Conservation (phyloP, 306 rosid genomes). For the Dalbergia oliveri region DNA sequence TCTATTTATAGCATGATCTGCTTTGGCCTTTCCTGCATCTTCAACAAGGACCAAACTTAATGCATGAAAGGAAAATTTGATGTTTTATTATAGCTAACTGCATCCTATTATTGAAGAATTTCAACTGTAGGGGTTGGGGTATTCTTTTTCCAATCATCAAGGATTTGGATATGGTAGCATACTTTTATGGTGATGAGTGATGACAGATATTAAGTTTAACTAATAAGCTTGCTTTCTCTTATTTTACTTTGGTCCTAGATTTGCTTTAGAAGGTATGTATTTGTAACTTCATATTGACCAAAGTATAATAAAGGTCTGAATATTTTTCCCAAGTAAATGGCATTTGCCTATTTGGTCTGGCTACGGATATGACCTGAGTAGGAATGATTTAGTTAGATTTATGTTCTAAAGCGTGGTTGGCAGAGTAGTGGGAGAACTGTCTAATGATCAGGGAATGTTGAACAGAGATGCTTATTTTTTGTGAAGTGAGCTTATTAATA, state of each 20-base stretch:
- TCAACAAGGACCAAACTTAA: slow-evolving; percentile 32
- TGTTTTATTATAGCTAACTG: slow-evolving; percentile 53
- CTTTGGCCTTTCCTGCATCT: slow-evolving; percentile 42
- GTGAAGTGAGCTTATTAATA: too few species aligned
- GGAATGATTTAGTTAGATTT: background rate
- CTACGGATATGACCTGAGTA: background rate
- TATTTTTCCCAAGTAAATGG: background rate
- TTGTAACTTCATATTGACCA: slow-evolving; percentile 29
- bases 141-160: slow-evolving; percentile 58
- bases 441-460: too few species aligned
- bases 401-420: background rate
- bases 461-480: too few species aligned
- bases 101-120: slow-evolving; percentile 44
- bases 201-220: slow-evolving; percentile 57
- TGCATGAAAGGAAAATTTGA: slow-evolving; percentile 49
- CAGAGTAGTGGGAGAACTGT: too few species aligned
- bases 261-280: background rate
- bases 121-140: slow-evolving; percentile 58
- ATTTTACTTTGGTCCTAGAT: slow-evolving; percentile 7
- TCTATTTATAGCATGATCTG: slow-evolving; percentile 71
- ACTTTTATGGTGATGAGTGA: slow-evolving; percentile 56
- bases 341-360: slow-evolving; percentile 6
- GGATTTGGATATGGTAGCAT: slow-evolving; percentile 67
- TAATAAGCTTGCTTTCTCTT: slow-evolving; percentile 57
- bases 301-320: slow-evolving; percentile 33